Evolutionary conservation across 768 basidiomycete genomes (phyloP).

Genomic region (Bullera alba): DNA sequence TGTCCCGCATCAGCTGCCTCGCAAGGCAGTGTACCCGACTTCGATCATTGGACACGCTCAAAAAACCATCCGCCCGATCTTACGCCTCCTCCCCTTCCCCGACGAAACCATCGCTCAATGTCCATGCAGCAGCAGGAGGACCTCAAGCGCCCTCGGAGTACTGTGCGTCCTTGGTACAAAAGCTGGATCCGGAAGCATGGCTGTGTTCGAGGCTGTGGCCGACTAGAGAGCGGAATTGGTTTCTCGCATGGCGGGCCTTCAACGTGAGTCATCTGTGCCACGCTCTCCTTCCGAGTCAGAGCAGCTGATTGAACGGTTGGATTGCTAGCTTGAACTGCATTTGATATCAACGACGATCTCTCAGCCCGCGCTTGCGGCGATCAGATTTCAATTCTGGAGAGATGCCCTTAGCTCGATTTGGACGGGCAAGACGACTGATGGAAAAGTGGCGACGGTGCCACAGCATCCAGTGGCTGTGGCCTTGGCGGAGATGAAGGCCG

Average conservation of each 20-base stretch:
- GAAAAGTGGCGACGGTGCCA: constrained; percentile 12
- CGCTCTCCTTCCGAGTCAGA: neutral
- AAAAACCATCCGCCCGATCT: too few species aligned
- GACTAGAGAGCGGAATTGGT: constrained; percentile 33
- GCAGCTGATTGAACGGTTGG: neutral
- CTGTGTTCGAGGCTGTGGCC: constrained; percentile 41
- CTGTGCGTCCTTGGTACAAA: constrained; percentile 37
- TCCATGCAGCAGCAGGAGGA: constrained; percentile 17
- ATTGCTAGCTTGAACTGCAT: constrained; percentile 41
- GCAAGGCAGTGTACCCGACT: too few species aligned
- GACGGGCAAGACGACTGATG: constrained; percentile 1
- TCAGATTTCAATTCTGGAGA: constrained; percentile 46
- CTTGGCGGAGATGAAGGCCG: constrained; percentile 23
- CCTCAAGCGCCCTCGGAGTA: constrained; percentile 37
- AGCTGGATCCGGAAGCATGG: constrained; percentile 43
- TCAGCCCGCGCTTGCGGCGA: constrained; percentile 42
- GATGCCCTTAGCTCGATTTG: constrained; percentile 37
- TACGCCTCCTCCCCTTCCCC: neutral
- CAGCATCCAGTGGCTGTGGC: constrained; percentile 43
- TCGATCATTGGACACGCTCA: too few species aligned
- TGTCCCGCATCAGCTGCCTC: too few species aligned
- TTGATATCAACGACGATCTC: constrained; percentile 33
- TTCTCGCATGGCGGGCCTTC: constrained; percentile 43
- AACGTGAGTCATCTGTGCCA: constrained; percentile 33
- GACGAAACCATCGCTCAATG: constrained; percentile 11